Percentiles rank a stretch among this genome's conserved stretches.
Conservation (phyloP, 345 rosid species). For the Clarkia xantiana region DNA sequence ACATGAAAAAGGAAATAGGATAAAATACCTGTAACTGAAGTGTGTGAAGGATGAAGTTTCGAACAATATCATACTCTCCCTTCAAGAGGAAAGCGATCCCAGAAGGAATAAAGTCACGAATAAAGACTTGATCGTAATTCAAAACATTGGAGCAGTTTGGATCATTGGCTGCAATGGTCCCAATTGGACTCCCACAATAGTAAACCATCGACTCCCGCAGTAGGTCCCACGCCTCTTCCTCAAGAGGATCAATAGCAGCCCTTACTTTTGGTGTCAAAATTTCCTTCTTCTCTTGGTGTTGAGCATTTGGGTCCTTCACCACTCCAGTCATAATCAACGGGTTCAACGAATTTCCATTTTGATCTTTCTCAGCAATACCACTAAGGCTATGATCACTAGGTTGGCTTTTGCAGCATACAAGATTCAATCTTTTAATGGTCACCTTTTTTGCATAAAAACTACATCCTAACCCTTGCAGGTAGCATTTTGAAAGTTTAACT, state of each 20-base stretch:
- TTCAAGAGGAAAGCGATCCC: slow-evolving; percentile 40
- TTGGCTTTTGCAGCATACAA: slow-evolving; percentile 30
- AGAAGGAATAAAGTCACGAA: slow-evolving; percentile 41
- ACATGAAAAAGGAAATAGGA: not conserved
- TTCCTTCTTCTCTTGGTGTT: slow-evolving; percentile 22
- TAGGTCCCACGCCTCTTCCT: slow-evolving; percentile 88
- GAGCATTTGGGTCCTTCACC: slow-evolving; percentile 10
- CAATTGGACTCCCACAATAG: slow-evolving; percentile 68
- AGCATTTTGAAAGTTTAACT: slow-evolving; percentile 4
- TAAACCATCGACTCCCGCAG: slow-evolving; percentile 55
- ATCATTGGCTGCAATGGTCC: slow-evolving; percentile 90
- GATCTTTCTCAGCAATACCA: slow-evolving; percentile 15
- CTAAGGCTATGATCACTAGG: slow-evolving; percentile 20
- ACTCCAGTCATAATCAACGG: slow-evolving; percentile 17
- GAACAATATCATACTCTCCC: slow-evolving; percentile 44
- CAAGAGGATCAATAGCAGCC: slow-evolving; percentile 24
- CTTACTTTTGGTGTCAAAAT: slow-evolving; percentile 17
- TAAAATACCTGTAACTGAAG: slow-evolving; percentile 44
- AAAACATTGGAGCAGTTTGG: slow-evolving; percentile 42
- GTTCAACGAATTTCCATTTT: slow-evolving; percentile 23
- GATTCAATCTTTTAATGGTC: slow-evolving; percentile 9
- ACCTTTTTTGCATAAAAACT: slow-evolving; percentile 6
- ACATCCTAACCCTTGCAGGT: slow-evolving; percentile 9
- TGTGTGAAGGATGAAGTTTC: slow-evolving; percentile 38
- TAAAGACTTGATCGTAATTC: slow-evolving; percentile 46